Conservation (phyloP, 1,139 yeast species). For the Zygosaccharomyces sapae region DNA sequence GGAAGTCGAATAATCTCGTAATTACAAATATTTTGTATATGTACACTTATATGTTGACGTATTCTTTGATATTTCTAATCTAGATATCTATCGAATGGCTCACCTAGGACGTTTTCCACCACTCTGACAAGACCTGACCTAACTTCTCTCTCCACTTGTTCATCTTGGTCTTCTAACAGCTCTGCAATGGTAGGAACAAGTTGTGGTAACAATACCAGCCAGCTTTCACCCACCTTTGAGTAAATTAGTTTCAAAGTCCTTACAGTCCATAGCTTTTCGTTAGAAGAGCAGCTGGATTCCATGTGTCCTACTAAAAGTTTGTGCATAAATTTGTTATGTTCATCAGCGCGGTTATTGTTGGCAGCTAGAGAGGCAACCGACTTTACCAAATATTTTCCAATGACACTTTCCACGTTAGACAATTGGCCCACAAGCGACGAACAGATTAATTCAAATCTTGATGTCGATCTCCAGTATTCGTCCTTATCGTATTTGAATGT, state of each 20-base stretch:
- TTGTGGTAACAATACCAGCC: slow-evolving; percentile 89
- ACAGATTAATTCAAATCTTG: slow-evolving; percentile 72
- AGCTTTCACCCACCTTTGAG: slow-evolving; percentile 89
- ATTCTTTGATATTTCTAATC: slow-evolving; percentile 41
- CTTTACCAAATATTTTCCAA: slow-evolving; percentile 76
- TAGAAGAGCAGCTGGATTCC: slow-evolving; percentile 47
- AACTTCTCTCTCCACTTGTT: slow-evolving; percentile 85
- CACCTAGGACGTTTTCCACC: slow-evolving; percentile 89
- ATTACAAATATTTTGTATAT: too few species aligned
- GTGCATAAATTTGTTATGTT: slow-evolving; percentile 69
- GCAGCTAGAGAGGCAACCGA: slow-evolving; percentile 72
- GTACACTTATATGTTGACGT: too few species aligned
- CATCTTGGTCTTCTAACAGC: slow-evolving; percentile 91
- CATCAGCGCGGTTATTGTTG: slow-evolving; percentile 70
- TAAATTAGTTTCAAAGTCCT: slow-evolving; percentile 75
- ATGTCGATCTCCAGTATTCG: slow-evolving; percentile 89
- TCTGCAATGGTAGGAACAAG: slow-evolving; percentile 95
- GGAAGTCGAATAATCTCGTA: neutral
- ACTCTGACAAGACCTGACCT: slow-evolving; percentile 90
- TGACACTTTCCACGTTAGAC: slow-evolving; percentile 57
- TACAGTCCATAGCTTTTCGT: slow-evolving; percentile 79
- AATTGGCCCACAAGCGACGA: slow-evolving; percentile 64
- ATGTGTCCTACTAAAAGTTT: slow-evolving; percentile 52
- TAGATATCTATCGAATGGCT: slow-evolving; percentile 85
- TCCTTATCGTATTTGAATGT: slow-evolving; percentile 87